Base-by-base conservation (phyloP, 140 eudicot species). In the Erigeron philadelphicus region DNA sequence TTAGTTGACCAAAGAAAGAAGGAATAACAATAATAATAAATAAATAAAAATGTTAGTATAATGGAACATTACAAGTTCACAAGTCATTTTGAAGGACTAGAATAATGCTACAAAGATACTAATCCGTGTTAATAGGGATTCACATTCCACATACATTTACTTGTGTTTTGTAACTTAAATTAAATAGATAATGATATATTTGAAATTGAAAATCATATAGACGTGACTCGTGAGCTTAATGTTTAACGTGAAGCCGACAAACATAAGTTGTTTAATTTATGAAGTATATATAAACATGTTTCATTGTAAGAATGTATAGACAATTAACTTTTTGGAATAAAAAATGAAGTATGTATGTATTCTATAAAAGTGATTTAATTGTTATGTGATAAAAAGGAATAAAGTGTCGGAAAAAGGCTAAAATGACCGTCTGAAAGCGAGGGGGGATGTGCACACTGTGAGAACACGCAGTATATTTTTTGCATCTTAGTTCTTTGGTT, bases 1-100 rank as follows among this genome's bases (percentile, higher is more conserved):
- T 16, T 53, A 19, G 49, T 11, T 45, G 49, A 19, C 57, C 17
- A 52, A 16, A 4, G 16, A 61, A 63, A 18, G 55, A 43, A 42
- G 21, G 49, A 7, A 13, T 53, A 15, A 53, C 1, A 53, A 53
- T 21, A 21, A 21, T 21, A 21, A 21, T 0, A 0, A 21, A 21
- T 21, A 21, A 21, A 21, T 21, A 21, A 53, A 52, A 2, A 4
- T 31, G 4, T 41, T 17, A 54, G 63, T 56, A 72, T 78, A 71
- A 65, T 77, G 77, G 70, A 41, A 78, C 16, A 65, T 57, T 77
- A 78, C 81, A 57, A 66, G 58, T 59, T 72, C 50, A 78, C 81
- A 78, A 78, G 81, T 78, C 81, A 72, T 72, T 9, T 66, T 46
- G 40, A 15, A 55, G 60, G 50, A 49, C 18, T 13, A 72, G 45